phyloP scores from a whole-genome alignment of 2,329 filamentous ascomycete genomes.

The Elsinoe arachidis region DNA sequence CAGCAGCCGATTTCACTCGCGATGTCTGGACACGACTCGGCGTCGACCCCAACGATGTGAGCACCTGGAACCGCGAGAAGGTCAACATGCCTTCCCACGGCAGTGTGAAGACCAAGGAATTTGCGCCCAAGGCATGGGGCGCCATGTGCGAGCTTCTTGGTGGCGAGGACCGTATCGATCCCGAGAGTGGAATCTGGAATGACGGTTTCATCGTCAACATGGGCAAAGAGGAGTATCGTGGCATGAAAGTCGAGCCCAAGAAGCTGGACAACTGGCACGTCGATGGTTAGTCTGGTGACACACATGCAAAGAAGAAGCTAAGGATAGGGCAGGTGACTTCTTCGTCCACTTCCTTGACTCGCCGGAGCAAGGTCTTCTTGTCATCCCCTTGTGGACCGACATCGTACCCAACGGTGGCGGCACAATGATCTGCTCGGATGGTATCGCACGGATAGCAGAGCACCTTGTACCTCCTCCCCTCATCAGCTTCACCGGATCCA shows the following conservation, averaged over 20 bases:
- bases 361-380: slow-evolving; percentile 58
- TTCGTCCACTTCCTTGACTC: slow-evolving; percentile 65
- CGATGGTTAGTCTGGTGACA: slow-evolving; percentile 40
- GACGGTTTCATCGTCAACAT: slow-evolving; percentile 64
- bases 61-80: slow-evolving; percentile 55
- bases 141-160: slow-evolving; percentile 60
- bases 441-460: slow-evolving; percentile 48
- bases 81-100: slow-evolving; percentile 57
- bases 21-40: slow-evolving; percentile 57
- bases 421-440: slow-evolving; percentile 55
- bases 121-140: slow-evolving; percentile 58
- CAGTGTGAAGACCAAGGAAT: slow-evolving; percentile 44
- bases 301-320: neutral
- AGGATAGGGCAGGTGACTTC: slow-evolving; percentile 42
- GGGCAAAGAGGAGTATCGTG: slow-evolving; percentile 45
- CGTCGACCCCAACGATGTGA: slow-evolving; percentile 54
- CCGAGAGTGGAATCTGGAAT: slow-evolving; percentile 49
- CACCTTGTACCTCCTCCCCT: slow-evolving; percentile 31
- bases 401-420: slow-evolving; percentile 53
- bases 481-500: neutral
- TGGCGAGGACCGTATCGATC: slow-evolving; percentile 48
- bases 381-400: slow-evolving; percentile 60
- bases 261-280: slow-evolving; percentile 56
- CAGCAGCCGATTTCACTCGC: slow-evolving; percentile 40
- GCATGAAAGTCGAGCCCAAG: slow-evolving; percentile 42